Evolutionary conservation across 345 rosid species (phyloP).

Genomic region (Geranium brycei): DNA sequence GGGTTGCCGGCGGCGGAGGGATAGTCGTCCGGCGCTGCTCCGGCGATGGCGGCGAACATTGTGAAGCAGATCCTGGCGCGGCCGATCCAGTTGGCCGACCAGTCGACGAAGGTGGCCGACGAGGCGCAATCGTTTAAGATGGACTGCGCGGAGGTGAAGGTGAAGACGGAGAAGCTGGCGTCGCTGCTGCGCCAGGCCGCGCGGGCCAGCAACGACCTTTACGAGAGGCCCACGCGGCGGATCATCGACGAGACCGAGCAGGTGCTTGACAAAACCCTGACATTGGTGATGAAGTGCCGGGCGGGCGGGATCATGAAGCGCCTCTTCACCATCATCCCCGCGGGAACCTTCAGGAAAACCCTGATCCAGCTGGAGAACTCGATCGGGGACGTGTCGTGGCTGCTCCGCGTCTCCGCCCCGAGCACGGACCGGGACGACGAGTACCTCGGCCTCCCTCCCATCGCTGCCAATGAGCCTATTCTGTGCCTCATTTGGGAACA

Average conservation of each 20-base stretch:
- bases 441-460: slow-evolving; percentile 17
- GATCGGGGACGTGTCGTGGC: slow-evolving; percentile 15
- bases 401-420: slow-evolving; percentile 11
- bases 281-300: slow-evolving; percentile 13
- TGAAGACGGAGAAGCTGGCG: slow-evolving; percentile 21
- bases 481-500: slow-evolving; percentile 21
- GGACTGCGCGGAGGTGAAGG: slow-evolving; percentile 20
- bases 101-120: slow-evolving; percentile 17
- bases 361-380: slow-evolving; percentile 10
- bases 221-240: slow-evolving; percentile 16
- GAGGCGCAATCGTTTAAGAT: slow-evolving; percentile 19
- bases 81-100: slow-evolving; percentile 26
- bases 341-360: slow-evolving; percentile 13
- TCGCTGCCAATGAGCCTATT: slow-evolving; percentile 23
- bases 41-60: slow-evolving; percentile 18
- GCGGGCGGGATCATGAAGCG: slow-evolving; percentile 8
- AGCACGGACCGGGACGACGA: slow-evolving; percentile 5
- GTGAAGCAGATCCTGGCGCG: slow-evolving; percentile 20
- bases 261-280: slow-evolving; percentile 13
- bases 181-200: slow-evolving; percentile 24
- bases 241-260: slow-evolving; percentile 14
- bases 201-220: slow-evolving; percentile 12
- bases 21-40: not conserved
- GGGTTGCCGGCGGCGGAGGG: not conserved
- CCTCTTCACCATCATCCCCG: slow-evolving; percentile 16